phyloP scores from a whole-genome alignment of 495 filamentous ascomycete species.

The Neurospora sp. region DNA sequence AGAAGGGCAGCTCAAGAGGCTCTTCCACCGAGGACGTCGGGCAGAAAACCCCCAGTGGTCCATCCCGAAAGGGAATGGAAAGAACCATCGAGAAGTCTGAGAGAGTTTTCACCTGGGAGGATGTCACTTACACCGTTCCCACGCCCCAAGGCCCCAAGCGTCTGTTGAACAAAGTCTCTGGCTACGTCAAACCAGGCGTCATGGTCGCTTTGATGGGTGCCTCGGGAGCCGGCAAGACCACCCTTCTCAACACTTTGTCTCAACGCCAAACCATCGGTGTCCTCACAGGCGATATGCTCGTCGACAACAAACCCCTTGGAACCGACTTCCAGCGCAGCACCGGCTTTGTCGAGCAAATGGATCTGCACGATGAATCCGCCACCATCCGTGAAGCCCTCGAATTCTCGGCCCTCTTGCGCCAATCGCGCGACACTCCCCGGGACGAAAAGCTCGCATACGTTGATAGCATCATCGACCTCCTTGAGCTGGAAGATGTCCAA shows the following conservation, averaged over 20 bases:
- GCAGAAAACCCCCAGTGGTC: constrained; percentile 22
- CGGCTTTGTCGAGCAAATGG: constrained; percentile 82
- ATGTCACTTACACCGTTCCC: constrained; percentile 55
- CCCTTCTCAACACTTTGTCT: constrained; percentile 55
- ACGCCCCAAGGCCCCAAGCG: constrained; percentile 46
- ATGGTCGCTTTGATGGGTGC: constrained; percentile 80
- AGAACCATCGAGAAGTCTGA: constrained; percentile 10
- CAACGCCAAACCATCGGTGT: constrained; percentile 68
- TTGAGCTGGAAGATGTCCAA: constrained; percentile 72
- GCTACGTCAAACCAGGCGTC: constrained; percentile 70
- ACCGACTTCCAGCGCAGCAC: constrained; percentile 69
- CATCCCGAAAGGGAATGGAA: constrained; percentile 31
- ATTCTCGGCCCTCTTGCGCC: constrained; percentile 73
- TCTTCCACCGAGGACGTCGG: constrained; percentile 11
- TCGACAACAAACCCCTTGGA: constrained; percentile 61
- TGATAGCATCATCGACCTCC: constrained; percentile 75
- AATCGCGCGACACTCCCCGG: constrained; percentile 51
- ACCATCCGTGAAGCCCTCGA: constrained; percentile 79
- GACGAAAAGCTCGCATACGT: constrained; percentile 76
- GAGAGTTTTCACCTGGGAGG: constrained; percentile 50
- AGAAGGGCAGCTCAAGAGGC: constrained; percentile 26
- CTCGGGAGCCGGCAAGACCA: constrained; percentile 72
- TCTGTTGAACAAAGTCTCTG: constrained; percentile 59
- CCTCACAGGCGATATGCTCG: constrained; percentile 62
- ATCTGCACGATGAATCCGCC: constrained; percentile 69